A percentile compares a stretch with the other conserved stretches of the same genome.
Conservation (phyloP, 345 rosid species). For the Eucalyptus melliodora region DNA sequence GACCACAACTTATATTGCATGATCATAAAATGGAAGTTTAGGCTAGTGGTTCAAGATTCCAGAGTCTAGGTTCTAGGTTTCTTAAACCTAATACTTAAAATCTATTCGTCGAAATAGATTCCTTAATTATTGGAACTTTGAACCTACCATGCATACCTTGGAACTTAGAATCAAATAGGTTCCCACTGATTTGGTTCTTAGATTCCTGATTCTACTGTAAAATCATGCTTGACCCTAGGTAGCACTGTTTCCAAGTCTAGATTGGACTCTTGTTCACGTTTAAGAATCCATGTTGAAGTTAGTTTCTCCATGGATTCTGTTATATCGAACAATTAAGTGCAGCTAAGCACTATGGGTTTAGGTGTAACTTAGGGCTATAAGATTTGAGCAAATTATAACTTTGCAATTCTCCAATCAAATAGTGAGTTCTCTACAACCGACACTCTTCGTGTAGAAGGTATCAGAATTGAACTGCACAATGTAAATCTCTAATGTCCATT, state of each 20-base stretch:
- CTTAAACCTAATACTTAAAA: too few species aligned
- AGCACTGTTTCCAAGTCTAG: background rate
- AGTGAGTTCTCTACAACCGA: background rate
- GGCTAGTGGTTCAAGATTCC: too few species aligned
- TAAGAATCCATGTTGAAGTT: background rate
- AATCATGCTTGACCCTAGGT: too few species aligned
- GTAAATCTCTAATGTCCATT: background rate
- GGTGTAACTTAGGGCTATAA: background rate
- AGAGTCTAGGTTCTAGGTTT: too few species aligned
- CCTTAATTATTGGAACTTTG: too few species aligned
- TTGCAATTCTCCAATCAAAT: background rate
- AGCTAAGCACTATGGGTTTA: background rate
- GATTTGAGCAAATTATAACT: background rate
- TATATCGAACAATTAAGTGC: background rate
- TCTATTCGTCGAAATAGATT: too few species aligned
- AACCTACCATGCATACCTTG: too few species aligned
- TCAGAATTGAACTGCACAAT: rapidly evolving
- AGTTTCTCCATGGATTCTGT: background rate
- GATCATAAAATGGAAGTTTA: too few species aligned
- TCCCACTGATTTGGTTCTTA: rapidly evolving
- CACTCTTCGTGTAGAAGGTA: background rate
- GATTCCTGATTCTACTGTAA: too few species aligned
- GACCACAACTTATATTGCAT: too few species aligned
- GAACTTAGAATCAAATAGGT: too few species aligned
- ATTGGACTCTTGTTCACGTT: background rate